Base-by-base conservation (phyloP, 768 basidiomycete genomes). In the Rhodotorula sphaerocarpa region DNA sequence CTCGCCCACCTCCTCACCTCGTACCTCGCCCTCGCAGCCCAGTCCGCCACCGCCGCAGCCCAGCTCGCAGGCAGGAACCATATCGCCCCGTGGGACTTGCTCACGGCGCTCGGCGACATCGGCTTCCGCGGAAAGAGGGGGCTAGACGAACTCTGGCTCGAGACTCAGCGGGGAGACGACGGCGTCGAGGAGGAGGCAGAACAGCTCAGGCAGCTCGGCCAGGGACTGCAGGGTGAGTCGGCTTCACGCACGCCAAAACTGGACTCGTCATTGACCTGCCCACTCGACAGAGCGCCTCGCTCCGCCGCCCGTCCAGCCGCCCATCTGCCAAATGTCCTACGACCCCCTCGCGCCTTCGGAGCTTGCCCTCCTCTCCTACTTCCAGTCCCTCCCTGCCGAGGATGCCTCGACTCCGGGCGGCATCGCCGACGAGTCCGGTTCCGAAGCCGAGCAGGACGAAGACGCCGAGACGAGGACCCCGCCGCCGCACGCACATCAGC, bases 1-100 rank as follows among this genome's bases (percentile, higher is more conserved):
- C 67, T 69, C 52, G 30, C 63, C 21, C 59, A 69, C 63, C 67
- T 69, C 56, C n/a, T 65, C 14, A 28, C 11, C 2, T 25, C 55
- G 27, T 69, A 69, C 63, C 47, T 69, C 53, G 12, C 30, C 27
- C 50, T 64, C 30, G 50, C 56, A 27, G 67, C 67, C 0, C 12
- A 27, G 7, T 15, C 51, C 7, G 55, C 63, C 12, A 27, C n/a
- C 5, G 10, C 21, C 10, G 5, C 21, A n/a, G 63, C 67, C 7
- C 41, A 61, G 31, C 63, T 25, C 31, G 47, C 63, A 1, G 67
- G 67, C 10, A 18, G 67, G n/a, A 41, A 50, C 23, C 3, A 53
- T 7, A 44, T 45, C 30, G 15, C 36, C 18, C 48, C 64, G 3
- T 69, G 67, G 67, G 67, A 69, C 42, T 34, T 69, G 18, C 63